Conservation (phyloP, 2,329 filamentous ascomycete species). For the Fonsecaea multimorphosa region DNA sequence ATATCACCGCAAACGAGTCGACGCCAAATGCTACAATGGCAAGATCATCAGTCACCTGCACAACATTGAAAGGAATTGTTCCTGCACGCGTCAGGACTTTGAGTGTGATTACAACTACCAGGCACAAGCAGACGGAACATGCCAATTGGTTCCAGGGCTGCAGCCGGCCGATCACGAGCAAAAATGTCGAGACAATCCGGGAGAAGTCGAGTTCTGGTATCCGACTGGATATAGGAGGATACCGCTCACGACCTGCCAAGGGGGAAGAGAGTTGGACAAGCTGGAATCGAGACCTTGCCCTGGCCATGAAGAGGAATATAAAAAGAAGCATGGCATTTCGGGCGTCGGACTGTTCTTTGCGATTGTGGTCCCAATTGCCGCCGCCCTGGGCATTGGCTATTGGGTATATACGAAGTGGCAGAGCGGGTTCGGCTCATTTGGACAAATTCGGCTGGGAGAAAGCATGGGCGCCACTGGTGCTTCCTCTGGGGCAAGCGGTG, state of each 20-base stretch:
- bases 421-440: conserved; percentile 86
- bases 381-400: conserved; percentile 77
- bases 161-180: conserved; percentile 65
- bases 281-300: conserved; percentile 70
- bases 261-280: conserved; percentile 76
- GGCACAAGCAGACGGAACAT: conserved; percentile 75
- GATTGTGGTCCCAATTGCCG: conserved; percentile 73
- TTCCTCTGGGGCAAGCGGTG: conserved; percentile 54
- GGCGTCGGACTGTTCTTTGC: conserved; percentile 84
- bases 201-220: conserved; percentile 78
- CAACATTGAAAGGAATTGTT: conserved; percentile 75
- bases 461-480: conserved; percentile 37
- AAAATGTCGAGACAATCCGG: conserved; percentile 68
- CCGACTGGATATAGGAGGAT: conserved; percentile 88
- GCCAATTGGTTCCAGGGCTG: conserved; percentile 76
- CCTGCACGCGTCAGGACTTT: conserved; percentile 82
- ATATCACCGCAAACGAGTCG: conserved; percentile 88
- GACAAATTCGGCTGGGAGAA: conserved; percentile 88
- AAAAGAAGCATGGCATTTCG: conserved; percentile 72
- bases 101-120: conserved; percentile 98
- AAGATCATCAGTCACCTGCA: conserved; percentile 61
- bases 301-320: conserved; percentile 81
- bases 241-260: conserved; percentile 83
- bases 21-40: conserved; percentile 80
- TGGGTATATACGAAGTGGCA: conserved; percentile 60